Evolutionary conservation across 148 eudicot species (phyloP), one percentile per base, ranked within the genome.

Genomic region (Rhododendron henanense): DNA sequence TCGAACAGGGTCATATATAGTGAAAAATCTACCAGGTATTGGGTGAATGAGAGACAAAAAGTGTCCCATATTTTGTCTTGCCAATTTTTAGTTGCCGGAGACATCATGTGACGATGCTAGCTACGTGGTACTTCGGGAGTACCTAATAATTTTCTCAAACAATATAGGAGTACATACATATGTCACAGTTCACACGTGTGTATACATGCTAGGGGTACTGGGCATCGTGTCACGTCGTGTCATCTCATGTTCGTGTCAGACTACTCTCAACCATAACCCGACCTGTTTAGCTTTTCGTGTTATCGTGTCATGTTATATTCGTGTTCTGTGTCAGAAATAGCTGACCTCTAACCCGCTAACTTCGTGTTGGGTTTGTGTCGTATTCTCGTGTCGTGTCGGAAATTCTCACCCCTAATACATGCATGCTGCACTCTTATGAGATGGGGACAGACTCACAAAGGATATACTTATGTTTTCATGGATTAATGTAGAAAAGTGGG

Each of bases 401-500:
- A 41, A 41, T 41, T 5, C 45, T 41, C 7, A 41, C 8, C 6
- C 45, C 45, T 41, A 41, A 41, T 41, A 41, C 45, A 41, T 41
- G 1, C 45, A 0, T 41, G 45, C 45, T 41, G 45, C 45, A 41
- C 45, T 41, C 45, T 41, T 55, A 1, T 63, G 65, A 19, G 65
- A 59, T 59, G 23, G 8, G 1, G 9, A 59, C 65, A 19, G 65
- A 19, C 65, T 59, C 8, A 59, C 65, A 59, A 59, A 19, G 7
- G n/a, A 18, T 19, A 5, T 6, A 41, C 2, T 11, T 15, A 5
- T 23, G 55, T 10, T 10, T 51, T 16, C 23, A 55, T 25, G 74
- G 10, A 25, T 41, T 41, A 41, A 5, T 67, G 89, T 83, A 92
- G 93, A 92, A 90, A 89, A 89, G 92, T 74, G 93, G 93, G 61